Evolutionary conservation across 768 basidiomycete species (phyloP).

Genomic region (Mycena vitilis): DNA sequence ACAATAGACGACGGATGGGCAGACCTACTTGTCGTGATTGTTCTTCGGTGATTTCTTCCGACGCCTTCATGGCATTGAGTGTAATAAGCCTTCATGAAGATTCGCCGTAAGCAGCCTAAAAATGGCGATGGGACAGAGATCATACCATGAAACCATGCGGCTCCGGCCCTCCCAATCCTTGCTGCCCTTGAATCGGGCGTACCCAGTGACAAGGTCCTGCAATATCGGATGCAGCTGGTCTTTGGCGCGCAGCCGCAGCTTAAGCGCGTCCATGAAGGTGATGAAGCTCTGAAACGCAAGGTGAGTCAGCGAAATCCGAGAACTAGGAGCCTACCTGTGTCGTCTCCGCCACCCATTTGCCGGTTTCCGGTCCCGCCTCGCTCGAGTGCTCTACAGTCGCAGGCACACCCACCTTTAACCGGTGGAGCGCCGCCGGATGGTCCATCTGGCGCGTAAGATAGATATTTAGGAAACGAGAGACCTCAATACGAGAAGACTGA

Average conservation of each 20-base stretch:
- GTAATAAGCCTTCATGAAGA: conserved; percentile 84
- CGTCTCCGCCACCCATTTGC: conserved; percentile 98
- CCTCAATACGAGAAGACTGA: conserved; percentile 39
- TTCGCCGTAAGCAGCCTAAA: not conserved
- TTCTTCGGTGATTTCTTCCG: conserved; percentile 95
- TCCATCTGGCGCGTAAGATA: conserved; percentile 74
- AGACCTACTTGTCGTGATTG: conserved; percentile 85
- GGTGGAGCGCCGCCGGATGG: conserved; percentile 90
- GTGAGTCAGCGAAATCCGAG: conserved; percentile 6
- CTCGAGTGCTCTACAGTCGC: conserved; percentile 97
- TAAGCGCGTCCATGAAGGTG: conserved; percentile 98
- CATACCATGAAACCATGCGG: conserved; percentile 92
- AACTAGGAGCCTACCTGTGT: conserved; percentile 74
- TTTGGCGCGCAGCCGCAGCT: conserved; percentile 92
- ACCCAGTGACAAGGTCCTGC: conserved; percentile 95
- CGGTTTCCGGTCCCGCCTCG: conserved; percentile 91
- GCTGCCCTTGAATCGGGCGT: conserved; percentile 93
- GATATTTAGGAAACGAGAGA: not conserved
- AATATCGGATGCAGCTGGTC: conserved; percentile 95
- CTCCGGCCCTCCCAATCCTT: conserved; percentile 97
- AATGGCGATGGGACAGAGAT: conserved; percentile 11
- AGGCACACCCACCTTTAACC: conserved; percentile 92
- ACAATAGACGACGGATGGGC: conserved; percentile 18
- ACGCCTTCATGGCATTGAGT: conserved; percentile 96
- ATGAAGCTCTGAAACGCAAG: conserved; percentile 83